Evolutionary conservation across 805 yeast genomes (phyloP), one percentile per base, ranked within the genome.

Genomic region (Candida suzukii): DNA sequence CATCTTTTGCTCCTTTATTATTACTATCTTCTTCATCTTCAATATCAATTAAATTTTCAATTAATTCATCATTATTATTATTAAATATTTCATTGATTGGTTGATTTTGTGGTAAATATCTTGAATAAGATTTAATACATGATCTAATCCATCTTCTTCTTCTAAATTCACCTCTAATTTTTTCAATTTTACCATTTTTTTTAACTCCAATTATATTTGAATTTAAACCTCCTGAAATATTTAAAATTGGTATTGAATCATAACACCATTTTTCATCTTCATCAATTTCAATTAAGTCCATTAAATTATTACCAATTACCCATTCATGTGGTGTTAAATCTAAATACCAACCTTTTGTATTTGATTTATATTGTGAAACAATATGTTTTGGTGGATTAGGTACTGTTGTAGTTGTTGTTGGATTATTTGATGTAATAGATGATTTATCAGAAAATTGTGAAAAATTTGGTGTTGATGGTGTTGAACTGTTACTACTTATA

Each of bases 251-350:
- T 9, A 57, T 56, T 30, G 59, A 54, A 57, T 87, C 95, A 57
- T 87, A 87, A 17, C 85, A 91, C 95, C 95, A 87, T 58, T 87
- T 87, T 32, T 83, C 84, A 42, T 79, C 88, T 24, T 74, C 66
- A 60, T 87, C 95, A 18, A 84, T 67, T 18, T 67, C 70, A 14
- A 82, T 77, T 35, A 76, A 60, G 42, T 74, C 81, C 24, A 51
- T 44, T 13, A 82, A 61, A 39, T 73, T 63, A 40, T 75, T 71
- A 2, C 60, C 54, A 35, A 60, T 60, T 8, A 80, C 85, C 95
- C 95, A 87, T 2, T 52, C 58, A 21, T 64, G 61, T 0, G 88
- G 87, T 17, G 72, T 64, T 37, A 80, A 66, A 58, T 87, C 95
- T 37, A 85, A 53, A 10, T 60, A 62, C 96, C 96, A 87, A 12